Base-by-base conservation (phyloP, 768 basidiomycete genomes). In the Calocybe gangraenosa region DNA sequence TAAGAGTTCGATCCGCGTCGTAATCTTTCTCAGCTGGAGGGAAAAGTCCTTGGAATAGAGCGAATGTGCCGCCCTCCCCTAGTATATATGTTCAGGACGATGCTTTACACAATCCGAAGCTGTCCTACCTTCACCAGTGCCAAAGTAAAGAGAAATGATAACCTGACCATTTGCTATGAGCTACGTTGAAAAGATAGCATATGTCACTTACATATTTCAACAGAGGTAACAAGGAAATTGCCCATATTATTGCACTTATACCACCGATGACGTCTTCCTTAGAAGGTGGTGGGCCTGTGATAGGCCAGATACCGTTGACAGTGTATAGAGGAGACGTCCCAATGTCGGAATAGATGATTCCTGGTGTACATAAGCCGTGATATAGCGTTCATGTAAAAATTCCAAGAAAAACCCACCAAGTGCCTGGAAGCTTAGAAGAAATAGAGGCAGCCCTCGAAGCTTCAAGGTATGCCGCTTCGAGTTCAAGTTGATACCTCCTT, bases 61-160 rank as follows among this genome's bases (percentile, higher is more conserved):
- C 82, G 51, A 84, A 86, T 2, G 78, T 73, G 8, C 83, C 84
- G 8, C 84, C 84, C 59, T 87, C 84, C 15, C 83, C 81, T 73
- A 49, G 41, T 33, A 40, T 23, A 40, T 0, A 28, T 37, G 28
- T 11, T 21, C 30, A 13, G 21, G 20, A 25, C 31, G 2, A 37
- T 37, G 10, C 17, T 23, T 17, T 28, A 20, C 37, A n/a, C 25
- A 28, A 28, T 19, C 6, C 3, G 42, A 14, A 11, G 53, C 56
- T 9, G 46, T 5, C 11, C 5, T 49, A 68, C 80, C 82, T 66
- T 81, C 76, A 2, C 53, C 33, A 0, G 78, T 82, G 5, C 69
- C 73, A 48, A 76, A 78, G 6, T 54, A 59, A 37, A 79, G 60
- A 10, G 70, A 70, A 32, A 76, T 71, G 37, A 74, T 37, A 25